Evolutionary conservation across 2,329 filamentous ascomycete species (phyloP), one percentile per base, ranked within the genome.

Genomic region (Penicillium sp.): DNA sequence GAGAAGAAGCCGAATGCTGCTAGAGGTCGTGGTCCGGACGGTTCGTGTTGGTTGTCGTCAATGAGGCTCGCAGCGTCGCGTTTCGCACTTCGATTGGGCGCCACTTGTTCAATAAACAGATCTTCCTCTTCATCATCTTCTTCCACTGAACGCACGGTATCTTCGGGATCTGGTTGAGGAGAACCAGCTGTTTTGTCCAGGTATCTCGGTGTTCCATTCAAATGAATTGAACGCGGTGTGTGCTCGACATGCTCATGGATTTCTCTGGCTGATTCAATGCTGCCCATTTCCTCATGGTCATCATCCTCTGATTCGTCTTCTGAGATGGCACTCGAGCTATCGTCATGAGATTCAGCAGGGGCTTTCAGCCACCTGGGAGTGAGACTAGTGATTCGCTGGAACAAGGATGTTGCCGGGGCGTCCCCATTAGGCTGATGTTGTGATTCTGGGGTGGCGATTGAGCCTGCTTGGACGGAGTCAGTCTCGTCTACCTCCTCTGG

Each of bases 1-100:
- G 68, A 71, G 53, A 74, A 74, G 55, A 72, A 71, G 18, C 69
- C 69, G 38, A 69, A 71, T 28, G 63, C 56, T 31, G 68, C 59
- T 10, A 72, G 57, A 25, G 62, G 58, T 47, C 63, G 56, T 18
- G 52, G 57, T 20, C 56, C 55, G 20, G 45, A 42, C 12, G 45
- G 47, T 29, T 46, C 42, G 47, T 56, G 38, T 33, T 57, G 44
- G 33, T 52, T 41, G 13, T 44, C 37, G 29, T 50, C 45, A 13
- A 44, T 48, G 37, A 45, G 20, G 8, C 53, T 45, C 37, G 47
- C 40, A 48, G 42, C 32, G 4, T 33, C 20, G 8, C 52, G 24
- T 28, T 48, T 46, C 9, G 18, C 25, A 27, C 23, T 27, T 7
- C 42, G 47, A 33, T 42, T 39, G 4, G 44, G 50, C 18, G 35